Evolutionary conservation across 1,284 basidiomycete genomes (phyloP).

Genomic region (Volvariella volvacea): DNA sequence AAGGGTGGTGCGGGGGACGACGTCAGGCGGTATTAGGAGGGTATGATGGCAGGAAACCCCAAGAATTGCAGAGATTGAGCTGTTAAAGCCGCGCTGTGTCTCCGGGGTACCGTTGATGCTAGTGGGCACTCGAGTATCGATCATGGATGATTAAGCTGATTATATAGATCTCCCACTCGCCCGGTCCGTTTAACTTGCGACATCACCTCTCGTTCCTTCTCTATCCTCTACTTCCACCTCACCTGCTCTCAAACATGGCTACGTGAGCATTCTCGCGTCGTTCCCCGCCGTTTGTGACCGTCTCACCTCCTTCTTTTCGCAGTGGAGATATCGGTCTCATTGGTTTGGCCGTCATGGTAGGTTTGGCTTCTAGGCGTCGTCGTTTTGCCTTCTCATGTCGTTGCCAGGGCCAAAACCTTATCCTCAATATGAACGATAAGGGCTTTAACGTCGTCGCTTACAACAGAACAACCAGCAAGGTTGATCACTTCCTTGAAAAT

Average conservation of each 20-base stretch:
- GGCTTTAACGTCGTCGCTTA: slow-evolving; percentile 96
- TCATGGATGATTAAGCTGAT: slow-evolving; percentile 30
- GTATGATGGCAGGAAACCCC: too few relatives aligned
- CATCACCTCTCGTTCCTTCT: slow-evolving; percentile 21
- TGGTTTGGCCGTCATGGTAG: slow-evolving; percentile 95
- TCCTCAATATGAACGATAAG: slow-evolving; percentile 99
- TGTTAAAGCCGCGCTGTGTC: too few relatives aligned
- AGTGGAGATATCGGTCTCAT: slow-evolving; percentile 92
- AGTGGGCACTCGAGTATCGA: slow-evolving; percentile 16
- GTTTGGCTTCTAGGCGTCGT: slow-evolving; percentile 15
- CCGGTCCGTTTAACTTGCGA: slow-evolving; percentile 18
- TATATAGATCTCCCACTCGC: slow-evolving; percentile 18
- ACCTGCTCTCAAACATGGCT: slow-evolving; percentile 29
- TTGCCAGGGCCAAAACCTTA: slow-evolving; percentile 86
- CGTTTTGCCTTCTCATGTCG: slow-evolving; percentile 8
- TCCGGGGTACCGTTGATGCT: slow-evolving; percentile 4
- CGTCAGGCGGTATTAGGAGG: too few relatives aligned
- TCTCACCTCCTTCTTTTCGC: slow-evolving; percentile 11
- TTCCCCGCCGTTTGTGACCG: slow-evolving; percentile 6
- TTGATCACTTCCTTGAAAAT: slow-evolving; percentile 92
- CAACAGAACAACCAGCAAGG: slow-evolving; percentile 97
- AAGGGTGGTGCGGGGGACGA: too few relatives aligned
- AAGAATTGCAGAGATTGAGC: too few relatives aligned
- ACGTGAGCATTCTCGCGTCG: slow-evolving; percentile 25
- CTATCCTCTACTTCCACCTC: slow-evolving; percentile 17